Base-by-base conservation (phyloP, 805 yeast genomes). In the Starmerella vaccinii region DNA sequence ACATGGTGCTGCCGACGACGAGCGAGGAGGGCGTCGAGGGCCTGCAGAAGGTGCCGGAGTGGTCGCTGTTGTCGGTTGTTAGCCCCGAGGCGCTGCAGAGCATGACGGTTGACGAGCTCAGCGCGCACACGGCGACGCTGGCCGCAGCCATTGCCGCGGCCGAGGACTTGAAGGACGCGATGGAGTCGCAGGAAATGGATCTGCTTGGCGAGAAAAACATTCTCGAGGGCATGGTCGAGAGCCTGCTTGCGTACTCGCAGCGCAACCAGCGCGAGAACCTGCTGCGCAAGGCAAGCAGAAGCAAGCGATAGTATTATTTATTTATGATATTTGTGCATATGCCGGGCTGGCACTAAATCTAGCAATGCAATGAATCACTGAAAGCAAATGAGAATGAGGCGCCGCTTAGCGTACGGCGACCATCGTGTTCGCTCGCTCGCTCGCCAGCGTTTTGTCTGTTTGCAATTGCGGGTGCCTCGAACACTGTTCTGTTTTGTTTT, bases 161-260 rank as follows among this genome's bases (percentile, higher is more conserved):
- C 2, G 71, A 72, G 47, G 61, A 54, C 9, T 60, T 71, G 30
- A 61, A 76, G 13, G 63, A 70, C 13, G 68, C 76, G 10, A 81
- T 89, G 83, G 71, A 71, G 45, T 65, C 74, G 53, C 70, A 75
- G 52, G 69, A 75, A 44, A 63, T 64, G 32, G 78, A 73, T 8
- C 66, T 81, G 18, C 69, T 69, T 50, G 74, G 72, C 39, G 94
- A 88, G 63, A 83, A 84, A 59, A 76, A 75, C 30, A 77, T 89
- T 15, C 88, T 82, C 62, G 95, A 90, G 59, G 75, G 82, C 2
- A 95, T 92, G 57, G 88, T 92, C 38, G 95, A 87, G 62, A 88
- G 86, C 59, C 69, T 89, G 58, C 84, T 89, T 15, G 97, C 95
- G 7, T 88, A 89, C 63, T 84, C 95, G 6, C 96, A 92, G 30